A percentile compares a stretch with the other conserved stretches of the same genome.
Evolutionary conservation across 192 early-diverging fungal species (phyloP).

Genomic region (Podila epicladia): DNA sequence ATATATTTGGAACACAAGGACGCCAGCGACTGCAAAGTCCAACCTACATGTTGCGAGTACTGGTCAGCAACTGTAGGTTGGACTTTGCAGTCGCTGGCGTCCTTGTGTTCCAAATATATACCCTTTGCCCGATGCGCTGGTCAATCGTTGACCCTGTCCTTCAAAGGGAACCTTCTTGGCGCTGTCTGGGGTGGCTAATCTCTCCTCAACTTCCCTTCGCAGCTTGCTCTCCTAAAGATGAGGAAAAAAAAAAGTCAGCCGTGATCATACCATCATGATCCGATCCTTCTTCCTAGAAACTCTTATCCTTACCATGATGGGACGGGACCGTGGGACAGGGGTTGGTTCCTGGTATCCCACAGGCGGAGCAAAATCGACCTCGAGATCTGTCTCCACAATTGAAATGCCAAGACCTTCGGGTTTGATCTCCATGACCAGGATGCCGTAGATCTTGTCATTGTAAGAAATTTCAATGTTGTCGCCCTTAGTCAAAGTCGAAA

Average conservation of each 20-base stretch:
- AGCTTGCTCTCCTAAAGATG: slow-evolving; percentile 53
- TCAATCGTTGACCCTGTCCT: slow-evolving; percentile 53
- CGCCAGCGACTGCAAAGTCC: too few species aligned
- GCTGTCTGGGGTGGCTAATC: slow-evolving; percentile 30
- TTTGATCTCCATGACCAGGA: slow-evolving; percentile 90
- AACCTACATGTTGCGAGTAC: background rate
- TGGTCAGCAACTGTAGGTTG: too few species aligned
- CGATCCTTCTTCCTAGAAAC: background rate
- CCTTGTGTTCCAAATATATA: slow-evolving; percentile 3
- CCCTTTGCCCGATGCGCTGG: slow-evolving; percentile 46
- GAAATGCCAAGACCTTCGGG: slow-evolving; percentile 85
- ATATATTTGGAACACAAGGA: too few species aligned
- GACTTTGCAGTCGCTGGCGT: too few species aligned
- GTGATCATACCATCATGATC: background rate
- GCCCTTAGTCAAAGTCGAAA: slow-evolving; percentile 89
- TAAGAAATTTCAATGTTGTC: slow-evolving; percentile 95
- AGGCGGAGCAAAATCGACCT: slow-evolving; percentile 97
- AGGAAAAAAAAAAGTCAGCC: background rate
- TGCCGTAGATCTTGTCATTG: slow-evolving; percentile 87
- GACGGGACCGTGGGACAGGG: slow-evolving; percentile 34
- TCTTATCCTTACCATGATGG: slow-evolving; percentile 39
- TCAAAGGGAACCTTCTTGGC: slow-evolving; percentile 46
- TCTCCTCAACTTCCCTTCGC: slow-evolving; percentile 45
- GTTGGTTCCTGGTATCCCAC: slow-evolving; percentile 94
- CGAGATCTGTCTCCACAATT: slow-evolving; percentile 97